Base-by-base conservation (phyloP, 208 protist genomes). In the Trypanosoma scelopori region DNA sequence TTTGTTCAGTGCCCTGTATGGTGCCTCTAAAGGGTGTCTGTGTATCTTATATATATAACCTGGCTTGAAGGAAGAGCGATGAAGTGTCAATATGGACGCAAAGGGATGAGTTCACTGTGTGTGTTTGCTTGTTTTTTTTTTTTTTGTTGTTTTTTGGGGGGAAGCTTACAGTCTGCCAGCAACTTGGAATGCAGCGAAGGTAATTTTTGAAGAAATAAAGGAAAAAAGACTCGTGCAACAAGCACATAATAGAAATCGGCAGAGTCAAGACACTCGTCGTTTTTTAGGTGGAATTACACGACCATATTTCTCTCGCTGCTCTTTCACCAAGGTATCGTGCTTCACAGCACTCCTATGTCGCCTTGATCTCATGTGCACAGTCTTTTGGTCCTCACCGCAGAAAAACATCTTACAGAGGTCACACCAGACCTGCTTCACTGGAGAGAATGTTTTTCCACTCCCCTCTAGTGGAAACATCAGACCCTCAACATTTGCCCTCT, bases 301-400 rank as follows among this genome's bases (percentile, higher is more conserved):
- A 23, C 86, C 85, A 72, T 84, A 90, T 28, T 70, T 62, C 59
- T 88, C 82, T 25, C 65, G 63, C 30, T 90, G 82, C 27, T 83
- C 67, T 39, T 76, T 66, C 53, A 87, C 82, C 16, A 87, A 52
- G 4, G 52, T 59, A 15, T 65, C 62, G 23, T 83, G 76, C 37
- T 73, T 73, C 16, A 91, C 28, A 18, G 82, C 78, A 12, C 75
- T 79, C 27, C 73, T 70, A 62, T 95, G 89, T 3, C 86, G 76
- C 60, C 89, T 92, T 11, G 84, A 90, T 13, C 63, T 59, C 13
- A 87, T 43, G 66, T 95, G 89, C 0, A 56, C 60, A 13, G 56
- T 60, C 72, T 80, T 82, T 49, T 85, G 71, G 27, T 56, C 75
- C 11, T 81, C 55, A 20, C 82, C 89, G 61, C 65, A 90, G 5